A percentile compares a stretch with the other conserved stretches of the same genome.
phyloP scores from a whole-genome alignment of 2,329 filamentous ascomycete species.

The Stemphylium vesicarium region DNA sequence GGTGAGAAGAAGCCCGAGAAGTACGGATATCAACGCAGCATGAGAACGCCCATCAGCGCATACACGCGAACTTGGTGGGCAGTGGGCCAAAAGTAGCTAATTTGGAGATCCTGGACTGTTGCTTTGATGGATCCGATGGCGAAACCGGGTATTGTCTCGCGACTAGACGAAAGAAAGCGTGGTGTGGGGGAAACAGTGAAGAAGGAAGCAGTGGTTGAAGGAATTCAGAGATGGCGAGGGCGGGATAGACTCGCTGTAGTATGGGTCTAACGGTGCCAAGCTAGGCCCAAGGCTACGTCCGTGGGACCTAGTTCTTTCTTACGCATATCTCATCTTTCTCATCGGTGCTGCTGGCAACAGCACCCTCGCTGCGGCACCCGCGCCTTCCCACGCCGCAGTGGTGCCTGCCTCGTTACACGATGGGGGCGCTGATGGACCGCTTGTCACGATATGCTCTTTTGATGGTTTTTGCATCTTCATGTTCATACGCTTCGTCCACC shows the following conservation, averaged over 20 bases:
- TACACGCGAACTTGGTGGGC: slow-evolving; percentile 36
- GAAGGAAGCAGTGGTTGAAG: slow-evolving; percentile 33
- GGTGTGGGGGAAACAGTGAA: slow-evolving; percentile 22
- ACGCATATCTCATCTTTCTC: slow-evolving; percentile 29
- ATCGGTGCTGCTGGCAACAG: slow-evolving; percentile 21
- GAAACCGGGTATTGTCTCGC: slow-evolving; percentile 15
- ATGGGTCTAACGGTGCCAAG: slow-evolving; percentile 28
- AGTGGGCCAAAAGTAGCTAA: slow-evolving; percentile 22
- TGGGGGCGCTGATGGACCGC: slow-evolving; percentile 9
- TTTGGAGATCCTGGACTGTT: slow-evolving; percentile 10
- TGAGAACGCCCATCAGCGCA: slow-evolving; percentile 44
- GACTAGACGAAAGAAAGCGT: slow-evolving; percentile 19
- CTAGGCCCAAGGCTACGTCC: slow-evolving; percentile 26
- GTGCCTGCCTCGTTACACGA: slow-evolving; percentile 4
- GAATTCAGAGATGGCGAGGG: slow-evolving; percentile 31
- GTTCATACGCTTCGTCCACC: slow-evolving; percentile 17
- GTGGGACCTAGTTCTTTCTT: slow-evolving; percentile 33
- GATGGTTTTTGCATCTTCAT: slow-evolving; percentile 17
- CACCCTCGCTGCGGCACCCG: slow-evolving; percentile 12
- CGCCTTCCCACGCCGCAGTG: slow-evolving; percentile 16
- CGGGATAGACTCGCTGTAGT: slow-evolving; percentile 24
- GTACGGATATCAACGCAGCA: slow-evolving; percentile 47
- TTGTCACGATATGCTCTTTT: slow-evolving; percentile 4
- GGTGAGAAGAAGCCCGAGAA: slow-evolving; percentile 36
- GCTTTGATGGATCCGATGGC: slow-evolving; percentile 28